Base-by-base conservation (phyloP, 176 grass and related monocot genomes). In the Zea mays region DNA sequence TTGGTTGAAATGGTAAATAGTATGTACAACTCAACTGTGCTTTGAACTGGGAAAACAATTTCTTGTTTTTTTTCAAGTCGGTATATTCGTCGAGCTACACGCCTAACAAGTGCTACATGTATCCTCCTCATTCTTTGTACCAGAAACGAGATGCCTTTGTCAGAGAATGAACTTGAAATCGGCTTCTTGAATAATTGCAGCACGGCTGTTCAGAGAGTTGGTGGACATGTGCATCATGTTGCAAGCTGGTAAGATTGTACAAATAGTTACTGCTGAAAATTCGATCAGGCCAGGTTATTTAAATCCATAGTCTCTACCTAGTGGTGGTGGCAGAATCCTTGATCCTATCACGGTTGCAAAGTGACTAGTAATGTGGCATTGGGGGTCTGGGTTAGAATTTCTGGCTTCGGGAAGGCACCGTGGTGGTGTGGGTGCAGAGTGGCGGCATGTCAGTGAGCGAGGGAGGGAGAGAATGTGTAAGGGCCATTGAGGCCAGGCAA, bases 241-340 rank as follows among this genome's bases (percentile, higher is more conserved):
- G 12, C 6, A 21, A 71, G 45, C 45, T 16, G 68, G 48, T 71
- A 50, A 47, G 21, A 38, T 50, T 77, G 43, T 17, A 49, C 42
- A 64, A 5, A 62, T 77, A 77, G 9, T n/a, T 77, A 49, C n/a
- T 20, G 42, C 42, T 38, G 59, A 65, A 33, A 17, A 81, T 8
- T 37, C 48, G 27, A 71, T 46, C 10, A 5, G n/a, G 19, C 10
- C 42, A 45, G 19, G 14, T 49, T 34, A 49, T 47, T 14, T 1
- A 49, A 12, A 60, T 38, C 16, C 13, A 2, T 20, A 50, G 57
- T 9, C 51, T 63, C 33, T 68, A 27, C 27, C 27, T 1, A 27
- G 27, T 27, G 27, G 27, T 27, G 27, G 27, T 27, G 27, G 27
- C 27, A 27, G 27, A 27, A 27, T 27, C 27, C 27, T 27, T 27